Base-by-base conservation (phyloP, 1,139 yeast species). In the Saccharomyces hybrid region DNA sequence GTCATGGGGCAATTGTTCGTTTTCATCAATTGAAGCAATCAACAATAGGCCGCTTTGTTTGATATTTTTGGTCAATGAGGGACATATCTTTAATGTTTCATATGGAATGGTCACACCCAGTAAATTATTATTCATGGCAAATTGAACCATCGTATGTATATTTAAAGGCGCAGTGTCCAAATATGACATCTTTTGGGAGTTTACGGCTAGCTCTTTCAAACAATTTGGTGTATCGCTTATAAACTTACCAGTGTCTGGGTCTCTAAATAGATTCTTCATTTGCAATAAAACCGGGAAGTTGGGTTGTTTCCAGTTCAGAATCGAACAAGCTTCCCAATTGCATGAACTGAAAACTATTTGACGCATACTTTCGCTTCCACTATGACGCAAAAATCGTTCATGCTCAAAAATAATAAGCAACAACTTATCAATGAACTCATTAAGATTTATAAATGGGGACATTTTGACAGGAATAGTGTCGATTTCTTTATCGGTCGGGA, bases 271-370 rank as follows among this genome's bases (percentile, higher is more conserved):
- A 11, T 89, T 88, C 64, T 82, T 85, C 81, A 91, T 82, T 53
- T 84, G 81, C 71, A 88, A 86, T 62, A 93, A 85, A 0, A 93
- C 98, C 0, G 99, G 97, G 72, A 87, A 93, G 70, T 91, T 93
- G 4, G 99, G 99, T 72, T 93, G 99, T 71, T 93, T 93, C 99
- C 99, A 93, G 71, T 93, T 93, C 62, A 93, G 75, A 51, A 89
- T 87, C 19, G 96, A 89, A 71, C 99, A 93, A 19, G 90, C 88
- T 51, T 84, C 81, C 32, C 97, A 87, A 70, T 90, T 90, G 51
- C 89, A 82, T 0, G 97, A 88, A 16, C 95, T 81, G 70, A 93
- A 87, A 6, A 91, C 83, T 38, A 93, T 74, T 0, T 93, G 83
- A 56, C 96, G 75, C 31, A 60, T 53, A 21, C 63, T 61, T 51